Conservation (phyloP, 2,329 filamentous ascomycete species). For the Rutstroemia sp. region DNA sequence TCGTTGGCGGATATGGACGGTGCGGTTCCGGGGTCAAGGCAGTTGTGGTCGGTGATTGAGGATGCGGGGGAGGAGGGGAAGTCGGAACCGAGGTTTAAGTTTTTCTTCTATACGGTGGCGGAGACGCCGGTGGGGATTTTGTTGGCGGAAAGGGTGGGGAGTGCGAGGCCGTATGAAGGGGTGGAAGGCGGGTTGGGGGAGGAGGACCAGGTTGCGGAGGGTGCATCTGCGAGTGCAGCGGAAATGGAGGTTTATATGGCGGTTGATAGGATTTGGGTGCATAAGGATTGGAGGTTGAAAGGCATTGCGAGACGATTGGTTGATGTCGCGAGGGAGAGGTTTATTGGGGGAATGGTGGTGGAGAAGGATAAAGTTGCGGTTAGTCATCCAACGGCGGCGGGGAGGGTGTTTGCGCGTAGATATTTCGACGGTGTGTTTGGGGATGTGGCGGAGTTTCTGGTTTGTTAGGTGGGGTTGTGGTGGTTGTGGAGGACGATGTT, state of each 20-base stretch:
- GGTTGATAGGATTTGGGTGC: slow-evolving; percentile 60
- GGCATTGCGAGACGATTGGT: slow-evolving; percentile 51
- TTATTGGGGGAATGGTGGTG: slow-evolving; percentile 47
- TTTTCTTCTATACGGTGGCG: slow-evolving; percentile 19
- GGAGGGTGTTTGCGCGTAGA: slow-evolving; percentile 44
- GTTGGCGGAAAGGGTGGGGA: slow-evolving; percentile 13
- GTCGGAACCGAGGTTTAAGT: slow-evolving; percentile 12
- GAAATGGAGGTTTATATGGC: not conserved
- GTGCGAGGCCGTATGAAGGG: not conserved
- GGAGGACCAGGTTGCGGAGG: too few relatives aligned
- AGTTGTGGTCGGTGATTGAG: slow-evolving; percentile 8
- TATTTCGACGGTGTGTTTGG: slow-evolving; percentile 31
- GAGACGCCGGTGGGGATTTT: slow-evolving; percentile 11
- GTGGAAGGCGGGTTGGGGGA: too few relatives aligned
- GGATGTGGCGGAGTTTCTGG: not conserved
- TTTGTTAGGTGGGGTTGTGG: not conserved
- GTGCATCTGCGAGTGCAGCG: not conserved
- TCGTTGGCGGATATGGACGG: slow-evolving; percentile 6
- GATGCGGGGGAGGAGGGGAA: not conserved
- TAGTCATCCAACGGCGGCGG: slow-evolving; percentile 58
- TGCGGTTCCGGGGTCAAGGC: not conserved
- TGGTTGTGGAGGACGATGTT: not conserved
- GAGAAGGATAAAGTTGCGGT: slow-evolving; percentile 51
- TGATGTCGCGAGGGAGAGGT: slow-evolving; percentile 45
- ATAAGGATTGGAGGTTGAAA: slow-evolving; percentile 44